phyloP scores from a whole-genome alignment of 179 eudicot species.

The Silene vulgaris region DNA sequence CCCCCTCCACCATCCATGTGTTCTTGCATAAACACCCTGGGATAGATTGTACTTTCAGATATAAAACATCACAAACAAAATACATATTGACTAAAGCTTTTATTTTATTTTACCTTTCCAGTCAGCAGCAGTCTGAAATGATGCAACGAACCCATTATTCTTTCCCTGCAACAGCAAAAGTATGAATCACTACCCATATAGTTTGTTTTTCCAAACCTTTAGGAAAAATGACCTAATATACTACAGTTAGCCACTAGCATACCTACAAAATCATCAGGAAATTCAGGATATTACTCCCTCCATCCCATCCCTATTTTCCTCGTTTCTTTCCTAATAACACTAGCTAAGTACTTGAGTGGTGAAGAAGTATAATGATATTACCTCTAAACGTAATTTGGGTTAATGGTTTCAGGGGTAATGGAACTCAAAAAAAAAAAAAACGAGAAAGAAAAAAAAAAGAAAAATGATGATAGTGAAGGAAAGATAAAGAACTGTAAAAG shows the following conservation, averaged over 20 bases:
- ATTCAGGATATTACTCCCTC: not conserved
- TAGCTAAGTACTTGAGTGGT: too few relatives aligned
- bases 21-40: not conserved
- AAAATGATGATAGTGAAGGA: too few relatives aligned
- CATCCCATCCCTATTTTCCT: not conserved
- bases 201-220: not conserved
- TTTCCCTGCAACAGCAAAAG: conserved; percentile 34
- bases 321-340: too few relatives aligned
- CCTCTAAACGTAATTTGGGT: too few relatives aligned
- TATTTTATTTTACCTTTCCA: conserved; percentile 25
- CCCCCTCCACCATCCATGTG: not conserved
- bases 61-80: not conserved
- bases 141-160: conserved; percentile 23
- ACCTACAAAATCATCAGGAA: not conserved
- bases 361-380: too few relatives aligned
- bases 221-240: not conserved
- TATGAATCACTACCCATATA: conserved; percentile 6
- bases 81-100: not conserved
- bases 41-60: not conserved
- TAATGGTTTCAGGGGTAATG: too few relatives aligned
- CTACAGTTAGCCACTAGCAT: not conserved
- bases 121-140: conserved; percentile 32
- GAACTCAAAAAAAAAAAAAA: too few relatives aligned
- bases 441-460: too few relatives aligned
- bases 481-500: too few relatives aligned